Percentiles rank a stretch among this genome's conserved stretches.
These are phyloP conservation scores for Spathaspora passalidarum DNA, from an alignment of 805 yeast species.

Conservation along the genomic window DNA sequence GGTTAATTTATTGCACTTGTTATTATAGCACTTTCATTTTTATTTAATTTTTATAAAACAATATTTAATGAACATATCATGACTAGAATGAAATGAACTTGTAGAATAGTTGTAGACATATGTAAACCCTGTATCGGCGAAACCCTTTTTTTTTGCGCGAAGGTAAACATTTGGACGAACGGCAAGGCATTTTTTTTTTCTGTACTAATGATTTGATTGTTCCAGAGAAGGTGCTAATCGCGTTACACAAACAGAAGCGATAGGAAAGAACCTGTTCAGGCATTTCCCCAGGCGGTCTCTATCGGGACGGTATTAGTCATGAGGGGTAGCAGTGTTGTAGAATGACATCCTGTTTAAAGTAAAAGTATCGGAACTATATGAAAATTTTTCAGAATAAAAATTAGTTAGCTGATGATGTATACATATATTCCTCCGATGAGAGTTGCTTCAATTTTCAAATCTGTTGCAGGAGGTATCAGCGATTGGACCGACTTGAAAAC, in stretches of 20 bases:
- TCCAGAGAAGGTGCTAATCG: background rate
- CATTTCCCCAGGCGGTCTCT: background rate
- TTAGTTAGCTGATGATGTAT: too few relatives aligned
- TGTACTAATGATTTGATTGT: background rate
- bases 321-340: too few relatives aligned
- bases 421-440: too few relatives aligned
- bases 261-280: background rate
- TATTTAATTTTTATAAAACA: background rate
- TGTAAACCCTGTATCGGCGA: background rate
- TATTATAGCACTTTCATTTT: background rate
- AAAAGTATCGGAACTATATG: too few relatives aligned
- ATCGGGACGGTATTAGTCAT: background rate
- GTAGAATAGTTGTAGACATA: too few relatives aligned
- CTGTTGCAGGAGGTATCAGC: too few relatives aligned
- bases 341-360: too few relatives aligned
- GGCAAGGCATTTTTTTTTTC: background rate
- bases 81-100: background rate
- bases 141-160: background rate
- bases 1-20: background rate
- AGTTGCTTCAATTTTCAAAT: too few relatives aligned
- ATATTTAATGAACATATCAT: background rate
- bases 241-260: background rate
- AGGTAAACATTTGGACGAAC: too few relatives aligned
- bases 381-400: too few relatives aligned
- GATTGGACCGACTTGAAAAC: too few relatives aligned